phyloP scores from a whole-genome alignment of 1,284 basidiomycete genomes.

The Marasmius tenuissimus region DNA sequence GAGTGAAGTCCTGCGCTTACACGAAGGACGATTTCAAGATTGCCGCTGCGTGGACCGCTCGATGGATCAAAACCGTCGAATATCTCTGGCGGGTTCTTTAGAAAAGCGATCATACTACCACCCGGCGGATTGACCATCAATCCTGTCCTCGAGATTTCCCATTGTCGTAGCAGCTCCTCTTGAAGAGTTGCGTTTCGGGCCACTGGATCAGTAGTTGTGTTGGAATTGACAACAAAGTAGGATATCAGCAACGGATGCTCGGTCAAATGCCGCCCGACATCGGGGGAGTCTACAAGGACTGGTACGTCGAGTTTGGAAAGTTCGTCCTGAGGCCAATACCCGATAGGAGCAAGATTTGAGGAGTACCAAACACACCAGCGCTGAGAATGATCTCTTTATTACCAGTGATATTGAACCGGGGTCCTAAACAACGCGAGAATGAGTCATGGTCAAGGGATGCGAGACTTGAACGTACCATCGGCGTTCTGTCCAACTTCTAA shows the following conservation, averaged over 20 bases:
- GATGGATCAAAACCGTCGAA: conserved; percentile 14
- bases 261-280: conserved; percentile 17
- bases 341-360: conserved; percentile 13
- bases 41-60: conserved; percentile 16
- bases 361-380: conserved; percentile 16
- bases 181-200: conserved; percentile 1
- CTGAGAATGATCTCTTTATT: conserved; percentile 17
- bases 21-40: conserved; percentile 14
- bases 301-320: conserved; percentile 12
- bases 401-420: conserved; percentile 6
- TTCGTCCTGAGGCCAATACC: conserved; percentile 14
- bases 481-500: conserved; percentile 11
- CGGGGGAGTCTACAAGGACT: conserved; percentile 14
- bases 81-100: neutral
- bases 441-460: neutral
- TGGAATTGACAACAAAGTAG: conserved; percentile 12
- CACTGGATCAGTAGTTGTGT: conserved; percentile 16
- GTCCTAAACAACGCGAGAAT: neutral
- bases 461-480: conserved; percentile 7
- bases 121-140: neutral
- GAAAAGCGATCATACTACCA: neutral
- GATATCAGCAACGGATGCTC: conserved; percentile 15
- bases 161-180: conserved; percentile 9
- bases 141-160: conserved; percentile 8
- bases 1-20: conserved; percentile 2